Evolutionary conservation across 768 basidiomycete genomes (phyloP).

Genomic region (Mycena rosella): DNA sequence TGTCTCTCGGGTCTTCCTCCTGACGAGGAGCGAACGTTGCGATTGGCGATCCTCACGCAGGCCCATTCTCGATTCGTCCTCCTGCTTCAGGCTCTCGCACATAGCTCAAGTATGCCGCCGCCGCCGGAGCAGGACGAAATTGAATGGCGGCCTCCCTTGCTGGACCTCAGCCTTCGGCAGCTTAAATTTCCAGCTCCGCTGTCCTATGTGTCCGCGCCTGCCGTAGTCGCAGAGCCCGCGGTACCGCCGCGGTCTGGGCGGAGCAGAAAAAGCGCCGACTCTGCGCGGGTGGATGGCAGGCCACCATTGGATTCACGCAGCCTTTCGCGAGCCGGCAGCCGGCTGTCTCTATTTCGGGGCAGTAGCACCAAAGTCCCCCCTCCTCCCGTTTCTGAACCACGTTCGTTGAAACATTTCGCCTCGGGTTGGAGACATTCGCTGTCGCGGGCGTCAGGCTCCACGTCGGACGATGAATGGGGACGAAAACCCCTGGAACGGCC

Average conservation of each 20-base stretch:
- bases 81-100: constrained; percentile 77
- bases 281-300: constrained; percentile 28
- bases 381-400: constrained; percentile 62
- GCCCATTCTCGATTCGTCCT: constrained; percentile 84
- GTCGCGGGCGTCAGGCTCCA: constrained; percentile 37
- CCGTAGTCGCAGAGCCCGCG: constrained; percentile 21
- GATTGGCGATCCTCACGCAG: constrained; percentile 63
- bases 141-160: constrained; percentile 45
- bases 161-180: constrained; percentile 58
- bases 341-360: constrained; percentile 55
- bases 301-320: constrained; percentile 32
- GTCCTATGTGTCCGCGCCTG: constrained; percentile 53
- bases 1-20: constrained; percentile 57
- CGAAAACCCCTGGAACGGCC: constrained; percentile 48
- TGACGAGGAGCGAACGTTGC: constrained; percentile 47
- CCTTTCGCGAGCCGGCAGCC: constrained; percentile 42
- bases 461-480: constrained; percentile 55
- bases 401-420: constrained; percentile 59
- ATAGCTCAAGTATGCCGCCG: constrained; percentile 66
- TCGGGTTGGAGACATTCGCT: constrained; percentile 63
- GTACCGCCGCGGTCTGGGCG: constrained; percentile 29
- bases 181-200: constrained; percentile 84
- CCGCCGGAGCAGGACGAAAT: constrained; percentile 61
- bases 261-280: constrained; percentile 28
- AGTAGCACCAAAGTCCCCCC: constrained; percentile 47